Conservation (phyloP, 2,329 filamentous ascomycete species). For the Curvularia eragrostidis region DNA sequence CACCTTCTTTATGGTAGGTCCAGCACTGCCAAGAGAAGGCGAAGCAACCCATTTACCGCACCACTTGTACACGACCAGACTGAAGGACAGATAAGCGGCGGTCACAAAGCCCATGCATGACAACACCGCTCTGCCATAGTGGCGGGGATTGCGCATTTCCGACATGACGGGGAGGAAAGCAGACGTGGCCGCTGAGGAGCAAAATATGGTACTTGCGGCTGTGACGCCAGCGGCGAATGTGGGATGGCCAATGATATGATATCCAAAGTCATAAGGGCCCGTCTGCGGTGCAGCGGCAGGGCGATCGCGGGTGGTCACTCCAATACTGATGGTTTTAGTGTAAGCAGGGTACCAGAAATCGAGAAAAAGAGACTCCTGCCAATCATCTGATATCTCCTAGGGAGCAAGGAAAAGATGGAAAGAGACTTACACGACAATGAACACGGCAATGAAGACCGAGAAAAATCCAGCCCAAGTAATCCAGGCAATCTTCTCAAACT, state of each 20-base stretch:
- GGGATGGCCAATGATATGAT: conserved; percentile 62
- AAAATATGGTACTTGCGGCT: conserved; percentile 64
- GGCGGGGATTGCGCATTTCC: conserved; percentile 66
- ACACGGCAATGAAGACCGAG: conserved; percentile 64
- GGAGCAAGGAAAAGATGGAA: conserved; percentile 8
- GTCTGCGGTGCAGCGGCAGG: conserved; percentile 67
- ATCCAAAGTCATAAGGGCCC: conserved; percentile 66
- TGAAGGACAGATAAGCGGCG: conserved; percentile 64
- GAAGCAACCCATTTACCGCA: conserved; percentile 69
- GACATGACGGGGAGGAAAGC: conserved; percentile 70
- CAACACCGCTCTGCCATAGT: conserved; percentile 67
- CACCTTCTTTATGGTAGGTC: conserved; percentile 65
- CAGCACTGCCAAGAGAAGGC: conserved; percentile 67
- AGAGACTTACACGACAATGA: conserved; percentile 58
- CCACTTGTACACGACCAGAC: conserved; percentile 66
- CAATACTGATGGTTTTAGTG: conserved; percentile 45
- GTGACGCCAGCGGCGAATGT: conserved; percentile 66
- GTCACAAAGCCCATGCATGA: conserved; percentile 66
- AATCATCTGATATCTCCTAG: too few species aligned
- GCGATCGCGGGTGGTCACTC: conserved; percentile 63
- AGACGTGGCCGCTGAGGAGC: conserved; percentile 64
- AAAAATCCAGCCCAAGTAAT: conserved; percentile 67
- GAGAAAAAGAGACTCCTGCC: neutral
- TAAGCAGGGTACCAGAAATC: neutral
- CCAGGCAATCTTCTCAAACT: conserved; percentile 68